These are phyloP conservation scores for Zygosaccharomyces sapae DNA, from an alignment of 1,139 yeast species.

Conservation along the genomic window DNA sequence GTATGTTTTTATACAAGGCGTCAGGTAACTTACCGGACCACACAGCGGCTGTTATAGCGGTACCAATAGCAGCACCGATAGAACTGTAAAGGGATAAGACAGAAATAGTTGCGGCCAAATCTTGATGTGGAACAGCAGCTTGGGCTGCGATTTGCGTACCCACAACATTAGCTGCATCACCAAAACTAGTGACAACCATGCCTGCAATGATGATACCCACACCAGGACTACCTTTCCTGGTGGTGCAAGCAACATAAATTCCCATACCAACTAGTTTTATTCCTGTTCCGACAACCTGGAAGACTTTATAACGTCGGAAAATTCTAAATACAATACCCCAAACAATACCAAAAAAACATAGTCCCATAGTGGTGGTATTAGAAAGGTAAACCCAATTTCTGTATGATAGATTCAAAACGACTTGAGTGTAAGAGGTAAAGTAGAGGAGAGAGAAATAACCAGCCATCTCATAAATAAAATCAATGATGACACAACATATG, in stretches of 20 bases:
- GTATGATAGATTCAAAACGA: constrained; percentile 32
- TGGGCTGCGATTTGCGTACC: constrained; percentile 38
- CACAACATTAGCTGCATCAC: constrained; percentile 38
- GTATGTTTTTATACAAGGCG: constrained; percentile 31
- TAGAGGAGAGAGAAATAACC: constrained; percentile 32
- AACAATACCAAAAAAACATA: constrained; percentile 39
- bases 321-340: constrained; percentile 36
- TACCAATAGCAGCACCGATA: constrained; percentile 46
- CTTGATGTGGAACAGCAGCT: constrained; percentile 45
- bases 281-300: constrained; percentile 35
- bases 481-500: constrained; percentile 35
- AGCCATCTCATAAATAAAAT: constrained; percentile 35
- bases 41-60: constrained; percentile 46
- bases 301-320: constrained; percentile 37
- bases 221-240: constrained; percentile 29
- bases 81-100: constrained; percentile 42
- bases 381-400: constrained; percentile 38
- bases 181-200: constrained; percentile 35
- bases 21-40: constrained; percentile 44
- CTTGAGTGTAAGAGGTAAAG: constrained; percentile 34
- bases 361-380: constrained; percentile 37
- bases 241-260: constrained; percentile 20
- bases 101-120: constrained; percentile 45
- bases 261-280: constrained; percentile 37
- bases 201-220: constrained; percentile 33